These are phyloP conservation scores for Zygoascus flipseniorum DNA, from an alignment of 805 yeast species.

Conservation along the genomic window DNA sequence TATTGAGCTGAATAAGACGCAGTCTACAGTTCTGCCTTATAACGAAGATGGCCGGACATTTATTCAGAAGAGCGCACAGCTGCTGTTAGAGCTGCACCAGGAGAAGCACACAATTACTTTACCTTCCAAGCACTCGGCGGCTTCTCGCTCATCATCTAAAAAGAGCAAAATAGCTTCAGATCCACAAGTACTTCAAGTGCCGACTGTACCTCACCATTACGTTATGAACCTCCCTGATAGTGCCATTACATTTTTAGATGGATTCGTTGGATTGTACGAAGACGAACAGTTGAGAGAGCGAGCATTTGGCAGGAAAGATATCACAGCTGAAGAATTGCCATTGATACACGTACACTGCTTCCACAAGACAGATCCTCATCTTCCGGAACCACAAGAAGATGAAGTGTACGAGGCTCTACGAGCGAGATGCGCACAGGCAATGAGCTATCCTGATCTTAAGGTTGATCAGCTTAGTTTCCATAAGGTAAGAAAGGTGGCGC, in stretches of 20 bases:
- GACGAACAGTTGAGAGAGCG: constrained; percentile 20
- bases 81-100: constrained; percentile 41
- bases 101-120: constrained; percentile 20
- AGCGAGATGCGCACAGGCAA: constrained; percentile 38
- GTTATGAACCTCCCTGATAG: constrained; percentile 96
- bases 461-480: constrained; percentile 54
- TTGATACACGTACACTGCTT: constrained; percentile 86
- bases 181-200: constrained; percentile 25
- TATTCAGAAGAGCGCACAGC: constrained; percentile 50
- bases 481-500: constrained; percentile 88
- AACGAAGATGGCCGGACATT: constrained; percentile 80
- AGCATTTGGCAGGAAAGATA: constrained; percentile 8
- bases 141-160: constrained; percentile 20
- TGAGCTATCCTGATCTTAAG: constrained; percentile 36
- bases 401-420: constrained; percentile 62
- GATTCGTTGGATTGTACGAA: constrained; percentile 64
- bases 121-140: constrained; percentile 22
- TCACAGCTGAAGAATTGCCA: constrained; percentile 38
- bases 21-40: constrained; percentile 47
- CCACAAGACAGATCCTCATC: constrained; percentile 74
- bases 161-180: constrained; percentile 14
- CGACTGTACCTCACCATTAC: constrained; percentile 56
- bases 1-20: constrained; percentile 54
- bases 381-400: constrained; percentile 60
- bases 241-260: constrained; percentile 74